phyloP scores from a whole-genome alignment of 305 asterid species.

The Striga hermonthica region DNA sequence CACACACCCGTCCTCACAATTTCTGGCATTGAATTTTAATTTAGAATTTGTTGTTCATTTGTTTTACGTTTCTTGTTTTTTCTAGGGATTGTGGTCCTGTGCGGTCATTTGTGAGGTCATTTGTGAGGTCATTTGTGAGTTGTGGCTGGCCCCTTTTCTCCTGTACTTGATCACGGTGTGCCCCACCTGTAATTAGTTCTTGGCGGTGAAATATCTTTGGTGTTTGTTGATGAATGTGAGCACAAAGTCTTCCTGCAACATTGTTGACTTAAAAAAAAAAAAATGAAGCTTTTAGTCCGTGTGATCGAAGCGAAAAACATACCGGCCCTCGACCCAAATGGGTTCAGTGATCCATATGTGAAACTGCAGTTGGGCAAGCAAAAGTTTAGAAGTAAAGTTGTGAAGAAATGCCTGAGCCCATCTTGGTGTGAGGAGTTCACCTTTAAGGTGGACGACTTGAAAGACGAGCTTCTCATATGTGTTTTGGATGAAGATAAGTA shows the following conservation, averaged over 20 bases:
- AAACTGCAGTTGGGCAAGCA: conserved; percentile 83
- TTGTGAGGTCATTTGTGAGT: conserved; percentile 21
- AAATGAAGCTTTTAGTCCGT: conserved; percentile 83
- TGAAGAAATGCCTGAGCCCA: conserved; percentile 81
- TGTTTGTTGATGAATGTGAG: conserved; percentile 26
- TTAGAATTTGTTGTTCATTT: background rate
- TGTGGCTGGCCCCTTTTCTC: conserved; percentile 28
- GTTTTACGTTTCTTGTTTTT: conserved; percentile 19
- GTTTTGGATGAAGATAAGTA: conserved; percentile 91
- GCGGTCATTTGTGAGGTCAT: conserved; percentile 13
- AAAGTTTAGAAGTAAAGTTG: conserved; percentile 68
- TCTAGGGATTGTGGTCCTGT: conserved; percentile 19
- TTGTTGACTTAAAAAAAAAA: conserved; percentile 23
- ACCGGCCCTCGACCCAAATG: conserved; percentile 85
- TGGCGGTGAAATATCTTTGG: conserved; percentile 12
- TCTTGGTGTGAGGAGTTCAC: conserved; percentile 93
- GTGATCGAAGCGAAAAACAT: conserved; percentile 75
- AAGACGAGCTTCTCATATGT: conserved; percentile 67
- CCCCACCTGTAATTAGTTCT: background rate
- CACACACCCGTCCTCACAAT: background rate
- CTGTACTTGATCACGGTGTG: conserved; percentile 17
- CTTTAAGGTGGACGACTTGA: conserved; percentile 77
- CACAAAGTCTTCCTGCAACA: background rate
- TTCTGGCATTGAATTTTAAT: too few relatives aligned
- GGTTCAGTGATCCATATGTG: conserved; percentile 90